Base-by-base conservation (phyloP, 805 yeast genomes). In the Myxozyma sirexii region DNA sequence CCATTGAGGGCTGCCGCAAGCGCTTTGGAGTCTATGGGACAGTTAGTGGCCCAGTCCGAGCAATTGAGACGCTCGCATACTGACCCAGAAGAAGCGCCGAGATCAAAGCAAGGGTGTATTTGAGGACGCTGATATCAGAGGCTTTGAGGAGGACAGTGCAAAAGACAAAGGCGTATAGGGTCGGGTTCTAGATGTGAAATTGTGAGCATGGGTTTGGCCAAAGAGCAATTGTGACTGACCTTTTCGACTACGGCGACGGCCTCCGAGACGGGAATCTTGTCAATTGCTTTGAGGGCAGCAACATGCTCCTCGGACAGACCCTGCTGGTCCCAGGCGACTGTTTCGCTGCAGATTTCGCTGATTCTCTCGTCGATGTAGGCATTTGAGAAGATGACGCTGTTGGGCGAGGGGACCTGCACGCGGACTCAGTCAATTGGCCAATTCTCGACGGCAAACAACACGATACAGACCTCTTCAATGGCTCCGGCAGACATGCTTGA, bases 271-370 rank as follows among this genome's bases (percentile, higher is more conserved):
- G 59, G 39, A 15, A 24, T 80, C 63, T 80, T 80, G 68, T 81
- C 85, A 63, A 84, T 76, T 21, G 77, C 74, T 70, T 83, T 83
- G 67, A 84, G 77, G 47, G 80, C 75, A 53, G 80, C 80, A 10
- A 92, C 93, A 71, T 90, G 94, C 62, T 82, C 83, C 52, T 80
- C 80, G 45, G 85, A 76, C 39, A 92, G 78, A 46, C 85, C 85
- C 68, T 88, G 84, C 8, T 96, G 96, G 69, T 89, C 96, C 97
- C 97, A 92, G 33, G 96, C 96, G 57, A 91, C 83, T 33, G 92
- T 85, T 65, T 94, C 82, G 61, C 88, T 86, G 68, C 94, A 80
- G 64, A 90, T 56, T 42, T 59, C 64, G 38, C 62, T 57, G 27
- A 64, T 35, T 54, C 86, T 80, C 68, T 86, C 92, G 59, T 80